phyloP scores from a whole-genome alignment of 179 eudicot genomes.

The Silene noctiflora region DNA sequence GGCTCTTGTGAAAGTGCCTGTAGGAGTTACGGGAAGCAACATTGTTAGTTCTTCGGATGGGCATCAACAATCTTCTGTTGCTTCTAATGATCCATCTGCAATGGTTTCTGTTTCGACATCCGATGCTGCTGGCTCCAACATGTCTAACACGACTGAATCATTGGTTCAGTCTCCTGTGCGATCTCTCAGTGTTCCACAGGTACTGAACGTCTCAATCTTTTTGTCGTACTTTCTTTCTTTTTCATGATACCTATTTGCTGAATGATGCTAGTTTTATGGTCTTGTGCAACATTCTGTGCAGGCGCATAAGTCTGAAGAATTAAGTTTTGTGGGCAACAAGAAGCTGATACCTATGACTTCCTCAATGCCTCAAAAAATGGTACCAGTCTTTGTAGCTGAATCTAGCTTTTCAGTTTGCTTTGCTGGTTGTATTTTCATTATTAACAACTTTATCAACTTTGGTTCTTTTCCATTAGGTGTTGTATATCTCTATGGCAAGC shows the following conservation, averaged over 20 bases:
- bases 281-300: slow-evolving; percentile 41
- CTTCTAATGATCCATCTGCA: slow-evolving; percentile 20
- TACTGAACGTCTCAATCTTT: slow-evolving; percentile 15
- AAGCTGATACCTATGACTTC: slow-evolving; percentile 80
- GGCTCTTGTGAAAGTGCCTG: slow-evolving; percentile 77
- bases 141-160: slow-evolving; percentile 76
- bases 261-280: slow-evolving; percentile 3
- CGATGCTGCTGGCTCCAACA: slow-evolving; percentile 31
- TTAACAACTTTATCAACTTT: neutral
- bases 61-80: slow-evolving; percentile 26
- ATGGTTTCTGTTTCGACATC: slow-evolving; percentile 23
- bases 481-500: neutral
- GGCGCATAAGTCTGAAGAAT: slow-evolving; percentile 65
- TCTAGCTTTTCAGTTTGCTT: slow-evolving; percentile 5
- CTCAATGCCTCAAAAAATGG: slow-evolving; percentile 61
- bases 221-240: neutral
- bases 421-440: slow-evolving; percentile 7
- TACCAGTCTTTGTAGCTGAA: slow-evolving; percentile 20
- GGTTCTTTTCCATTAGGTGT: neutral
- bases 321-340: slow-evolving; percentile 61
- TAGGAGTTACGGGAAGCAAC: slow-evolving; percentile 33
- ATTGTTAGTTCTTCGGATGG: slow-evolving; percentile 29
- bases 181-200: slow-evolving; percentile 57
- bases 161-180: slow-evolving; percentile 59
- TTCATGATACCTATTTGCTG: neutral